These are phyloP conservation scores for Brasilioporus rufonigricans DNA, from an alignment of 768 basidiomycete species.

Conservation along the genomic window DNA sequence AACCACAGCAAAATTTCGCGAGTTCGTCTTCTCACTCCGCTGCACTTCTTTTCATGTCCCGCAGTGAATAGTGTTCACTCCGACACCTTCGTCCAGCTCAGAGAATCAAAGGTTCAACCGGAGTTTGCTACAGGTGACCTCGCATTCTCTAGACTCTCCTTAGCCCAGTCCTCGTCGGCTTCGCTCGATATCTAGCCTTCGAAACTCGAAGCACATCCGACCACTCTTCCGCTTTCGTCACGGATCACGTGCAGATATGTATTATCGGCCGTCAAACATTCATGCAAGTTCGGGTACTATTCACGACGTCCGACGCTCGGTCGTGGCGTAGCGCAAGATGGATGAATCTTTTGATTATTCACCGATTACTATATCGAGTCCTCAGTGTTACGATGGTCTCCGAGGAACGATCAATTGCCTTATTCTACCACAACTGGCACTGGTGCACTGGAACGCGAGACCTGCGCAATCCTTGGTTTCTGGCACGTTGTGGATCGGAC, in stretches of 20 bases:
- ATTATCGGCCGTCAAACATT: constrained; percentile 32
- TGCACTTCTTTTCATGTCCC: constrained; percentile 48
- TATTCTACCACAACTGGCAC: constrained; percentile 34
- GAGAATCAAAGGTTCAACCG: constrained; percentile 29
- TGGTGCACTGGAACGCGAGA: constrained; percentile 47
- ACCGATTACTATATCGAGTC: constrained; percentile 49
- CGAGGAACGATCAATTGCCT: constrained; percentile 32
- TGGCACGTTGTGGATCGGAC: constrained; percentile 41
- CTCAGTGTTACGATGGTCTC: constrained; percentile 18
- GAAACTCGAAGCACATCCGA: constrained; percentile 1
- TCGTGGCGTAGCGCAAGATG: constrained; percentile 40
- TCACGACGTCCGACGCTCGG: constrained; percentile 53
- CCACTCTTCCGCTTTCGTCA: constrained; percentile 37
- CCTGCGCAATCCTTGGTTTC: constrained; percentile 41
- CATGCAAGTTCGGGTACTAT: constrained; percentile 49
- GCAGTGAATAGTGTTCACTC: constrained; percentile 52
- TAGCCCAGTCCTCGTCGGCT: background rate
- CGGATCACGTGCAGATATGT: constrained; percentile 16
- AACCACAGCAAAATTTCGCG: constrained; percentile 20
- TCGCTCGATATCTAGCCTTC: constrained; percentile 34
- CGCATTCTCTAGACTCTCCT: background rate
- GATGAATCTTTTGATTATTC: constrained; percentile 40
- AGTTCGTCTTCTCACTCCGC: constrained; percentile 37
- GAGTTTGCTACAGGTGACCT: constrained; percentile 6
- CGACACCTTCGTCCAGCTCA: constrained; percentile 43